phyloP scores from a whole-genome alignment of 2,329 filamentous ascomycete species.

The Zalaria obscura region DNA sequence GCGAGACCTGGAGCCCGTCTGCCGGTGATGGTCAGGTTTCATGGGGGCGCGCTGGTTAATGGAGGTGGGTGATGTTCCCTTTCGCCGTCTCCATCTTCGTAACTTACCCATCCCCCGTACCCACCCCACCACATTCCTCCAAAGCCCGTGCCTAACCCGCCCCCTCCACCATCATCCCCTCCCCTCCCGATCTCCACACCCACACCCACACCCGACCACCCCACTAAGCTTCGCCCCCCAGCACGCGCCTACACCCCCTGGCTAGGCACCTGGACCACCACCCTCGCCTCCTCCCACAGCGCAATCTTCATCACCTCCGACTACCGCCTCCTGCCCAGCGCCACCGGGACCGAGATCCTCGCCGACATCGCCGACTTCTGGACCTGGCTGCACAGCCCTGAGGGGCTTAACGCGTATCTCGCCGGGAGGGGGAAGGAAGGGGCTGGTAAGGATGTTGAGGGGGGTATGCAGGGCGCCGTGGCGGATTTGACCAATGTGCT shows the following conservation, averaged over 20 bases:
- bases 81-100: no score
- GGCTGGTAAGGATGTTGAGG: no score
- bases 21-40: slow-evolving; percentile 29
- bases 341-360: slow-evolving; percentile 31
- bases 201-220: no score
- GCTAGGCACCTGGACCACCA: slow-evolving; percentile 19
- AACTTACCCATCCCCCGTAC: no score
- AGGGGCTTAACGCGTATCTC: background rate
- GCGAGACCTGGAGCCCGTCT: slow-evolving; percentile 17
- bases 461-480: background rate
- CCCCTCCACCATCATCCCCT: slow-evolving; percentile 7
- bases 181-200: background rate
- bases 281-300: slow-evolving; percentile 22
- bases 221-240: no score
- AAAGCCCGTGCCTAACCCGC: slow-evolving; percentile 6
- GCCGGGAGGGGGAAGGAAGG: no score
- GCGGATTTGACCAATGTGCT: slow-evolving; percentile 22
- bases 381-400: slow-evolving; percentile 23
- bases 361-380: slow-evolving; percentile 35
- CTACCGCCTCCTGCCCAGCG: slow-evolving; percentile 39
- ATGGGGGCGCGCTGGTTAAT: slow-evolving; percentile 26
- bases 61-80: slow-evolving; percentile 10
- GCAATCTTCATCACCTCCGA: slow-evolving; percentile 35
- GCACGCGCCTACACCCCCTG: no score
- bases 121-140: background rate